These are phyloP conservation scores for Apiospora saccharicola DNA, from an alignment of 2,329 filamentous ascomycete species.

Conservation along the genomic window DNA sequence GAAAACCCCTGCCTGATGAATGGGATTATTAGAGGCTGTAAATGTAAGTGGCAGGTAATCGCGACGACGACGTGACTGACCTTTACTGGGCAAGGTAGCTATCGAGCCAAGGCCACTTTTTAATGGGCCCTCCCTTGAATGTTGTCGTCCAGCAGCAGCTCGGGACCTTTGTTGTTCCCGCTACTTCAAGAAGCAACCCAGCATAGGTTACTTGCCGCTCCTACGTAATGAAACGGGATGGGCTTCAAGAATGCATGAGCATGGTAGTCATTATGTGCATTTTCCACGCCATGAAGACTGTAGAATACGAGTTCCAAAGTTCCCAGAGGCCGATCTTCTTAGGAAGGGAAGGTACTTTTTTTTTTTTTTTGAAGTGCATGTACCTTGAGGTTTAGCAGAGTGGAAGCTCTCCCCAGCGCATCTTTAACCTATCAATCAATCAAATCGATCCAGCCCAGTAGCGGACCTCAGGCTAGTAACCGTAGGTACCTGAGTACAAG, in stretches of 20 bases:
- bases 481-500: constrained; percentile 8
- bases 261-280: background rate
- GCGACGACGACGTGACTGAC: constrained; percentile 21
- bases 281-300: background rate
- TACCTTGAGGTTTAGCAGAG: background rate
- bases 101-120: constrained; percentile 14
- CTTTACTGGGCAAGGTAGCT: constrained; percentile 4
- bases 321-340: background rate
- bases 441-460: background rate
- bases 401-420: background rate
- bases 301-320: background rate
- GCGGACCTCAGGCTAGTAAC: background rate
- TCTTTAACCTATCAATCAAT: background rate
- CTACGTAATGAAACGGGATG: background rate
- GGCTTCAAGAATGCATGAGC: background rate
- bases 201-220: background rate
- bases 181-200: background rate
- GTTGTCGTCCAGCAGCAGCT: constrained; percentile 13
- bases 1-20: background rate
- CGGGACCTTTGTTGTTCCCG: constrained; percentile 15
- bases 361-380: background rate
- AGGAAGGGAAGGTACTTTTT: background rate
- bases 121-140: constrained; percentile 15
- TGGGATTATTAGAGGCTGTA: constrained; percentile 15
- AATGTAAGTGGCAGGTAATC: constrained; percentile 18